Base-by-base conservation (phyloP, 2,329 filamentous ascomycete genomes). In the Phialocephala subalpina region DNA sequence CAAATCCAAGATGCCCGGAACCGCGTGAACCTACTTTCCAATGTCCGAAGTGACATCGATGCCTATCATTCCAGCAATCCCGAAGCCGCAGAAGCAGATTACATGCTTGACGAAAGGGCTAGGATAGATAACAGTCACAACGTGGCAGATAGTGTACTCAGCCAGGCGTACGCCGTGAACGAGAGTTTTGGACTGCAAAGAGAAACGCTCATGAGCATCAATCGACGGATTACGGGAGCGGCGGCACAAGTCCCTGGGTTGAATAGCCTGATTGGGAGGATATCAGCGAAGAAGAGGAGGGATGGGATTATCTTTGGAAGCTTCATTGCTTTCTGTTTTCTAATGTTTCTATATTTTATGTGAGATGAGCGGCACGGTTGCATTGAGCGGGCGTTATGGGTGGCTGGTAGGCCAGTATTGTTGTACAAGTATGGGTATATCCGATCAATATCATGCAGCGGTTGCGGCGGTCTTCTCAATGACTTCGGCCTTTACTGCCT, bases 91-190 rank as follows among this genome's bases (percentile, higher is more conserved):
- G 96, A 98, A 81, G 93, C 93, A 56, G 95, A 99, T 67, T 99
- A 98, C 82, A 97, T 99, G 94, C 86, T 99, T 33, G 91, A 92
- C 73, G 96, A 99, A 84, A 87, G 96, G 60, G 83, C 84, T 68
- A 87, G 92, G 70, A 88, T 99, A 76, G 96, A 99, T 77, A 91
- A 93, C 77, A 97, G 92, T 75, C 92, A 98, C 80, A 91, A 88
- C 72, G 90, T 97, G 83, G 91, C 93, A 57, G 96, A 99, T 78
- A 92, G 88, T 69, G 94, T 99, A 38, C 84, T 99, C 66, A 94
- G 91, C 77, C 96, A 98, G 82, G 96, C 96, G 8, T 99, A 99
- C 80, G 94, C 95, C 12, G 93, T 98, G 61, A 97, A 97, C 77
- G 94, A 98, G 81, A 94, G 85, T 78, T 98, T 99, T 78, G 85